Evolutionary conservation across 1,284 basidiomycete species (phyloP).

Genomic region (Pseudozyma hubeiensis): DNA sequence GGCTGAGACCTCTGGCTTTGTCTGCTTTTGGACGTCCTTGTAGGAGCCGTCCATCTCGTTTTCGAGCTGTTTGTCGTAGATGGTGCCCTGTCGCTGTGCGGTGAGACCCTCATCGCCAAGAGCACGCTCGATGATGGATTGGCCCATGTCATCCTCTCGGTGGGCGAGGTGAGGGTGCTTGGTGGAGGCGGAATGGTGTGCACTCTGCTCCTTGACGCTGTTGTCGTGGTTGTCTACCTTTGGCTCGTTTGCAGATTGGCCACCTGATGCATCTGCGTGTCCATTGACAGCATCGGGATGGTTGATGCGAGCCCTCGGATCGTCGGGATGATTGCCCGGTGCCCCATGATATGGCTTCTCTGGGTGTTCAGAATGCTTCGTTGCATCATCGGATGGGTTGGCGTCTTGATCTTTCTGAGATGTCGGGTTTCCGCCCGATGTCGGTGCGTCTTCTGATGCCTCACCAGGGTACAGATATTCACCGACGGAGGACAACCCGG

Average conservation of each 20-base stretch:
- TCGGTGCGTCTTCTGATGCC: slow-evolving; percentile 3
- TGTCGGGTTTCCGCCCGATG: background rate
- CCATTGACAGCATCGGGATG: slow-evolving; percentile 41
- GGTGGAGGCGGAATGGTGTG: background rate
- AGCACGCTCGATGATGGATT: slow-evolving; percentile 43
- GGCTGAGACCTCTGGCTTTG: slow-evolving; percentile 27
- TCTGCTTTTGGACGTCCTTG: slow-evolving; percentile 24
- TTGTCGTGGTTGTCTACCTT: slow-evolving; percentile 3
- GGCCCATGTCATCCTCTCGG: slow-evolving; percentile 37
- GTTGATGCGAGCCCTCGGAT: slow-evolving; percentile 43
- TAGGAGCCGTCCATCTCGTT: slow-evolving; percentile 45
- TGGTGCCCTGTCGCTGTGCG: slow-evolving; percentile 40
- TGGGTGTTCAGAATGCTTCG: background rate
- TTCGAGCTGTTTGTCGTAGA: slow-evolving; percentile 40
- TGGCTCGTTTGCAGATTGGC: background rate
- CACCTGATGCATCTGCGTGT: background rate
- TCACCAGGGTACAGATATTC: slow-evolving; percentile 4
- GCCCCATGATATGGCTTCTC: slow-evolving; percentile 25
- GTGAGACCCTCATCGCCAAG: slow-evolving; percentile 42
- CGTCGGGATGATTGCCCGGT: slow-evolving; percentile 52
- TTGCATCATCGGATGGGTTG: background rate
- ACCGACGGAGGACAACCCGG: slow-evolving; percentile 24
- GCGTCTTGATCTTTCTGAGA: background rate
- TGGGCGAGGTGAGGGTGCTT: slow-evolving; percentile 5
- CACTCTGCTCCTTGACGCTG: background rate